Percentiles rank a stretch among this genome's conserved stretches.
phyloP scores from a whole-genome alignment of 1,284 basidiomycete species.

The Apiotrichum domesticum region DNA sequence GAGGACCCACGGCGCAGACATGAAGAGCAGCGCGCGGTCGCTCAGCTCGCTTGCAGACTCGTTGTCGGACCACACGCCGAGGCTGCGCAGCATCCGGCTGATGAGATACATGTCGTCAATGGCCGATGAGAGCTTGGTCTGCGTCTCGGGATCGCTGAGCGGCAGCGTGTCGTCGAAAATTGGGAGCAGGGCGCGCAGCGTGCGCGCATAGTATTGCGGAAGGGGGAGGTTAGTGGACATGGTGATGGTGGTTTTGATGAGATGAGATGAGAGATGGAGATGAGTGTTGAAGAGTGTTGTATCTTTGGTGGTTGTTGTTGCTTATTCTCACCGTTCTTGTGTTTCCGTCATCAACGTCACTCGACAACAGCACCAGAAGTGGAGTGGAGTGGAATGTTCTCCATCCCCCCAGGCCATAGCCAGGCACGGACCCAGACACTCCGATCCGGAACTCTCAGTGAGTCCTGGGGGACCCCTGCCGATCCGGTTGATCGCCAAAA shows the following conservation, averaged over 20 bases:
- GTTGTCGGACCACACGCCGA: conserved; percentile 79
- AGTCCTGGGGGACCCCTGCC: too few relatives aligned
- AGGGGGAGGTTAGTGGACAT: conserved; percentile 43
- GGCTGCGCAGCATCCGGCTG: conserved; percentile 38
- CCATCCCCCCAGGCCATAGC: too few relatives aligned
- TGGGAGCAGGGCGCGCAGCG: conserved; percentile 33
- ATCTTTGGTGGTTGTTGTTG: too few relatives aligned
- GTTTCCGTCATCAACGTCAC: too few relatives aligned
- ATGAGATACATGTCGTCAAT: conserved; percentile 44
- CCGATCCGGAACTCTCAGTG: too few relatives aligned
- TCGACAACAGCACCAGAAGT: too few relatives aligned
- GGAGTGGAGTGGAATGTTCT: too few relatives aligned
- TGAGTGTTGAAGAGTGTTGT: too few relatives aligned
- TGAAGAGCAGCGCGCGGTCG: conserved; percentile 71
- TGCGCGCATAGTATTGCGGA: conserved; percentile 37
- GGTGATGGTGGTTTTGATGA: conserved; percentile 8
- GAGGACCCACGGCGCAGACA: conserved; percentile 65
- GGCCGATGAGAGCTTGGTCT: conserved; percentile 23
- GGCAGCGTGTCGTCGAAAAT: conserved; percentile 39
- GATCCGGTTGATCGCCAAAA: too few relatives aligned
- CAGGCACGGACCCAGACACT: too few relatives aligned
- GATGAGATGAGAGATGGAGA: too few relatives aligned
- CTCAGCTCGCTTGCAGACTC: conserved; percentile 78
- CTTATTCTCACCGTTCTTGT: too few relatives aligned
- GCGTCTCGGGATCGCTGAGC: conserved; percentile 21